Conservation (phyloP, 2,329 filamentous ascomycete species). For the Trichophyton simii region DNA sequence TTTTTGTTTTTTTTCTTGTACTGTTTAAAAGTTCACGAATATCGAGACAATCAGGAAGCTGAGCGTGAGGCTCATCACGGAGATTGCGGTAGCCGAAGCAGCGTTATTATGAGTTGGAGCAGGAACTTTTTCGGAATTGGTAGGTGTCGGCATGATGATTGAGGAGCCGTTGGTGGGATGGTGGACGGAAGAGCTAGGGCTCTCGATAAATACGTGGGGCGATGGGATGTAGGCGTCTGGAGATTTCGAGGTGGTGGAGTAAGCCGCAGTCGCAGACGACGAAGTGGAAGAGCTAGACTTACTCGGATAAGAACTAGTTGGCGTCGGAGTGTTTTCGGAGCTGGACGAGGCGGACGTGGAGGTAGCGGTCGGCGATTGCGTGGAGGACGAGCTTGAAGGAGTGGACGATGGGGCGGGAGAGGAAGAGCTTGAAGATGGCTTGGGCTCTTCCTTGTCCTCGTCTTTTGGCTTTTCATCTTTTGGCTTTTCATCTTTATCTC, state of each 20-base stretch:
- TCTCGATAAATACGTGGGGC: slow-evolving; percentile 10
- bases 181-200: slow-evolving; percentile 8
- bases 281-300: slow-evolving; percentile 3
- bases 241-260: slow-evolving; percentile 4
- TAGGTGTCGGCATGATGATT: slow-evolving; percentile 9
- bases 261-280: slow-evolving; percentile 3
- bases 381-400: slow-evolving; percentile 10
- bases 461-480: slow-evolving; percentile 3
- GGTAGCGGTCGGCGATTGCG: slow-evolving; percentile 12
- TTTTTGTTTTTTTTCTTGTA: background rate
- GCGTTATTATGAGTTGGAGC: slow-evolving; percentile 9
- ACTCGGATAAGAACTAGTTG: slow-evolving; percentile 9
- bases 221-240: slow-evolving; percentile 5
- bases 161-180: slow-evolving; percentile 8
- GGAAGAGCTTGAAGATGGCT: background rate
- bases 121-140: slow-evolving; percentile 4
- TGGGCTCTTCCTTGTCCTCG: background rate
- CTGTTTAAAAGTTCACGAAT: slow-evolving; percentile 10
- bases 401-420: background rate
- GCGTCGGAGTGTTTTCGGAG: slow-evolving; percentile 11
- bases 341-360: slow-evolving; percentile 15
- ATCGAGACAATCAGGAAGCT: slow-evolving; percentile 15
- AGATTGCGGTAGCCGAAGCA: slow-evolving; percentile 12
- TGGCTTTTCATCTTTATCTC: background rate
- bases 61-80: slow-evolving; percentile 14